phyloP scores from a whole-genome alignment of 768 basidiomycete species.

The Ramaria sp. region DNA sequence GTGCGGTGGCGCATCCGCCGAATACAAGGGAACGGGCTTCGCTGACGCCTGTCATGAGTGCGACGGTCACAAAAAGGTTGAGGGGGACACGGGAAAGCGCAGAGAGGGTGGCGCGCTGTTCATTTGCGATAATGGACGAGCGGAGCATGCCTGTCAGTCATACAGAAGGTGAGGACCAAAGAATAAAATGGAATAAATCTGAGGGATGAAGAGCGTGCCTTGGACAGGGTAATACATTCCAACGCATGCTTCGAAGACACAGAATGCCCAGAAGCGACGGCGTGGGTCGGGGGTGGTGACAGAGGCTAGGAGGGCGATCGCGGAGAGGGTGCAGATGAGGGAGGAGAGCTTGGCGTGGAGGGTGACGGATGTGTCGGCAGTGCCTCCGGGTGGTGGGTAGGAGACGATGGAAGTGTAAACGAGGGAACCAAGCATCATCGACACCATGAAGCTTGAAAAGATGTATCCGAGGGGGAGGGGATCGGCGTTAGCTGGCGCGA shows the following conservation, averaged over 20 bases:
- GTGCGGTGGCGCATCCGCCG: constrained; percentile 42
- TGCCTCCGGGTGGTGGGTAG: constrained; percentile 5
- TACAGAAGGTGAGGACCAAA: no score
- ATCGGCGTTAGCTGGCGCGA: constrained; percentile 23
- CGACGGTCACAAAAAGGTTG: constrained; percentile 61
- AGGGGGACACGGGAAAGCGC: constrained; percentile 66
- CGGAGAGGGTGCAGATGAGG: constrained; percentile 47
- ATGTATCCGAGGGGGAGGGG: constrained; percentile 65
- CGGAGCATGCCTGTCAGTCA: constrained; percentile 53
- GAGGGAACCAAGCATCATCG: constrained; percentile 72
- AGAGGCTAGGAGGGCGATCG: constrained; percentile 42
- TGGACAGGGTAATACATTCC: constrained; percentile 76
- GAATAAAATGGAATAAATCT: neutral
- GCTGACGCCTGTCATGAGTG: constrained; percentile 57
- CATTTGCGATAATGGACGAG: constrained; percentile 54
- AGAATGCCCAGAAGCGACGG: constrained; percentile 61
- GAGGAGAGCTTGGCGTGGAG: constrained; percentile 61
- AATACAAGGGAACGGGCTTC: constrained; percentile 52
- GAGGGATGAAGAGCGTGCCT: neutral
- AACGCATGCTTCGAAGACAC: constrained; percentile 64
- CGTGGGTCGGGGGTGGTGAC: constrained; percentile 33
- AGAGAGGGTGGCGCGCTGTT: constrained; percentile 62
- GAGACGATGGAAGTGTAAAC: constrained; percentile 44
- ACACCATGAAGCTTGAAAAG: constrained; percentile 72
- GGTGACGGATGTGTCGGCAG: constrained; percentile 32